Evolutionary conservation across 768 basidiomycete genomes (phyloP).

Genomic region (Panellus pusillus): DNA sequence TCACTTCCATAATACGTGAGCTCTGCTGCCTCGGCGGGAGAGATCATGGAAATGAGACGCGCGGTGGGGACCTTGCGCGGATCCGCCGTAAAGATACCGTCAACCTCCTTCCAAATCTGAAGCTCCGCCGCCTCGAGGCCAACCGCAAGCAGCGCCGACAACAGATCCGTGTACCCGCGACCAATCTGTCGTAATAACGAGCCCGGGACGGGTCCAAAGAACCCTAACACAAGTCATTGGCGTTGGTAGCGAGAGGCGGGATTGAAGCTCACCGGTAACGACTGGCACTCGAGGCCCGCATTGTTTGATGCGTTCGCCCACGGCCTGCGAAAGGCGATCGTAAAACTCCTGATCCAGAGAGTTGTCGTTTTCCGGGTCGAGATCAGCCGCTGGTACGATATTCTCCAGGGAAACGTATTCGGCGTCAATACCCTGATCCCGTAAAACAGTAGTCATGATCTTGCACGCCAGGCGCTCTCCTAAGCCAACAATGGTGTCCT

Average conservation of each 20-base stretch:
- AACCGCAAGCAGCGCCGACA: conserved; percentile 89
- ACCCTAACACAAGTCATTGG: conserved; percentile 48
- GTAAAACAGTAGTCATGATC: conserved; percentile 84
- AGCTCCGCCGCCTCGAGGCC: conserved; percentile 88
- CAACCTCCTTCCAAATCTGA: conserved; percentile 99
- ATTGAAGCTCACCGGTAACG: conserved; percentile 71
- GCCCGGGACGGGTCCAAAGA: conserved; percentile 95
- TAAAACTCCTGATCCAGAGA: conserved; percentile 89
- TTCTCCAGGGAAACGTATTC: conserved; percentile 94
- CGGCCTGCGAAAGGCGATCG: conserved; percentile 65
- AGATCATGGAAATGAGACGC: conserved; percentile 87
- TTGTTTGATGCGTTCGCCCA: conserved; percentile 76
- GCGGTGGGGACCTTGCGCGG: conserved; percentile 96
- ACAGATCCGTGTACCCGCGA: conserved; percentile 96
- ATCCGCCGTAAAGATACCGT: conserved; percentile 98
- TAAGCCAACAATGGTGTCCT: conserved; percentile 91
- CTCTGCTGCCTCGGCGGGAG: conserved; percentile 97
- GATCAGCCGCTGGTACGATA: conserved; percentile 74
- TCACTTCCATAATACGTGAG: conserved; percentile 98
- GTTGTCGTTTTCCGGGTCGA: conserved; percentile 43
- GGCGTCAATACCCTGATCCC: conserved; percentile 93
- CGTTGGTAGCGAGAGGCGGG: background rate
- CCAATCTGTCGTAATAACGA: conserved; percentile 92
- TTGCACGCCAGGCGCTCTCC: conserved; percentile 92
- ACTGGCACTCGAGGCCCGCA: conserved; percentile 89